Percentiles rank a stretch among this genome's conserved stretches.
Conservation (phyloP, 2,329 filamentous ascomycete genomes). For the Albophoma yamanashiensis region DNA sequence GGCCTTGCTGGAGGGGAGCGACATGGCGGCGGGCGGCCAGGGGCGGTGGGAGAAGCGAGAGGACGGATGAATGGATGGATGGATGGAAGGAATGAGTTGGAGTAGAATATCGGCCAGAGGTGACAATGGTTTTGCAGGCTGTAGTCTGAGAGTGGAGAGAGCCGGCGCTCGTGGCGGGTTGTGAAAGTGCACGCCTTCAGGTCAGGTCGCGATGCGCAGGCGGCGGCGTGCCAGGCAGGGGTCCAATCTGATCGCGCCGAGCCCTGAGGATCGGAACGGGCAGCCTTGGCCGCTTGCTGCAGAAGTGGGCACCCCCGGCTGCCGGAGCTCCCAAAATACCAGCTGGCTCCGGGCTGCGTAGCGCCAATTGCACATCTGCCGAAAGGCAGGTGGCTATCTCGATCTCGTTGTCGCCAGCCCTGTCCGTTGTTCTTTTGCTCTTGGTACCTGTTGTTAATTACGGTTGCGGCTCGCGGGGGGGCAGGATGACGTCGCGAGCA, state of each 20-base stretch:
- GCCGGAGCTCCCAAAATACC: neutral
- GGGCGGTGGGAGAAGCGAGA: neutral
- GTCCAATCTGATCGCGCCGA: neutral
- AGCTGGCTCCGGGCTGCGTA: neutral
- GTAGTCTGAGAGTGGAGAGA: neutral
- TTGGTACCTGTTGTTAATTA: neutral
- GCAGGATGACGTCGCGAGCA: neutral
- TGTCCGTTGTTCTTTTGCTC: neutral
- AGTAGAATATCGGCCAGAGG: neutral
- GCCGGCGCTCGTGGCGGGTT: neutral
- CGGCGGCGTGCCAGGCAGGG: neutral
- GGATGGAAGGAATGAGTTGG: no score
- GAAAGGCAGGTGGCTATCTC: neutral
- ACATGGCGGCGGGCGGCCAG: conserved; percentile 18
- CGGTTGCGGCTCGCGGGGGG: neutral
- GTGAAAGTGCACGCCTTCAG: neutral
- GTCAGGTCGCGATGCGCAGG: neutral
- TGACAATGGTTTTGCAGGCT: no score
- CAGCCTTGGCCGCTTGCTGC: neutral
- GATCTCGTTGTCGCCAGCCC: neutral
- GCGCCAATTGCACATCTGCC: neutral
- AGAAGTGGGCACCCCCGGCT: neutral
- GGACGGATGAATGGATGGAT: neutral
- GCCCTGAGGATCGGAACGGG: neutral
- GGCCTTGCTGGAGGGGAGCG: conserved; percentile 26